phyloP scores from a whole-genome alignment of 768 basidiomycete species.

The Tulasnella sp. region DNA sequence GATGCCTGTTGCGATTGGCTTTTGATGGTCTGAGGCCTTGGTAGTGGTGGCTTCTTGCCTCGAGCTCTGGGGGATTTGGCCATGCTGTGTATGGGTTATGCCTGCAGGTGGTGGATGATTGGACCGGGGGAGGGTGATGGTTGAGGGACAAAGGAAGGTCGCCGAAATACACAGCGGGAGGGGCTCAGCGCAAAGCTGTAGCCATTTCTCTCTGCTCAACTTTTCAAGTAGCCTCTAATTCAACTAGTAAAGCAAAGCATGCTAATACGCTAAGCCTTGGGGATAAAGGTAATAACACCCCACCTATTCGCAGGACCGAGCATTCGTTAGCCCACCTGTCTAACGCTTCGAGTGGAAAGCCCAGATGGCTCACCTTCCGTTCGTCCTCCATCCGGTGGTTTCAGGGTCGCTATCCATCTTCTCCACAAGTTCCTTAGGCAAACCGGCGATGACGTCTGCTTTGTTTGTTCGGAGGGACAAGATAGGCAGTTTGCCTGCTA shows the following conservation, averaged over 20 bases:
- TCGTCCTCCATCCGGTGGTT: conserved; percentile 65
- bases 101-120: neutral
- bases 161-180: neutral
- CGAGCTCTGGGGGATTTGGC: conserved; percentile 17
- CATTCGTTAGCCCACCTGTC: neutral
- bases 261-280: neutral
- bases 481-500: conserved; percentile 73
- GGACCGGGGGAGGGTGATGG: neutral
- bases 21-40: neutral
- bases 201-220: neutral
- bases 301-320: neutral
- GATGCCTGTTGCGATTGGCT: neutral
- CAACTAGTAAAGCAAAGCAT: neutral
- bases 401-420: conserved; percentile 56
- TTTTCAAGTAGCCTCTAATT: neutral
- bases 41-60: conserved; percentile 11
- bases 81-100: conserved; percentile 5
- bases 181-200: no score
- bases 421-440: conserved; percentile 64
- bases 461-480: conserved; percentile 90
- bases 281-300: neutral
- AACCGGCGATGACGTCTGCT: conserved; percentile 87
- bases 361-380: conserved; percentile 57
- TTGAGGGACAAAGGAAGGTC: neutral
- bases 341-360: neutral